Evolutionary conservation across 1,284 basidiomycete species (phyloP), one percentile per base, ranked within the genome.

Genomic region (Neolentinus lepideus): DNA sequence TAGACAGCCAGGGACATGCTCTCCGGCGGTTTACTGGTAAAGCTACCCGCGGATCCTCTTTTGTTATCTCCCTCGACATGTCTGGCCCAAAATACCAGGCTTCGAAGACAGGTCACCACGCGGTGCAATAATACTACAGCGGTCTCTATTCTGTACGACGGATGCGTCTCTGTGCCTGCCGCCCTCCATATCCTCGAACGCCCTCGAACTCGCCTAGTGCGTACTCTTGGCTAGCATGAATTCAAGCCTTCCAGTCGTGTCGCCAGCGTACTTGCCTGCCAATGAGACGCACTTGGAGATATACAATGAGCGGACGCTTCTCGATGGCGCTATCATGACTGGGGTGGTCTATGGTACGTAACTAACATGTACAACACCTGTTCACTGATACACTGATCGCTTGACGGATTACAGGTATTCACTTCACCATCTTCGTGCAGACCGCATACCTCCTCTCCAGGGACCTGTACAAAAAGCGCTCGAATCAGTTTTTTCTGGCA

Each of bases 241-340:
- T 31, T 31, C 29, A 12, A 4, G 6, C 12, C 12, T 31, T 4
- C 38, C 38, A 21, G 38, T 43, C 12, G n/a, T 21, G 6, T 43
- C 38, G 6, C 38, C 38, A n/a, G 38, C 38, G 38, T 43, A n/a
- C 4, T n/a, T 43, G 38, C 38, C 38, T 16, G 16, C 38, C 19
- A 21, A 21, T 6, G 38, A 55, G 36, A 22, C 45, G 22, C 24
- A 31, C 25, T 27, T 52, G 4, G 11, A 81, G 80, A 66, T 84
- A 84, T 47, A 77, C 76, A 60, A 75, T 74, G 51, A 75, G 67
- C 56, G 76, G 62, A 63, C 77, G 78, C 12, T 77, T 78, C 67
- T 78, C 75, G 21, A 43, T 43, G 38, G 38, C 6, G 38, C 38
- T 43, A 43, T 43, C 38, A 43, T 43, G 38, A 43, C 38, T 3